These are phyloP conservation scores for Xylaria sp. DNA, from an alignment of 2,329 filamentous ascomycete species.

Conservation along the genomic window DNA sequence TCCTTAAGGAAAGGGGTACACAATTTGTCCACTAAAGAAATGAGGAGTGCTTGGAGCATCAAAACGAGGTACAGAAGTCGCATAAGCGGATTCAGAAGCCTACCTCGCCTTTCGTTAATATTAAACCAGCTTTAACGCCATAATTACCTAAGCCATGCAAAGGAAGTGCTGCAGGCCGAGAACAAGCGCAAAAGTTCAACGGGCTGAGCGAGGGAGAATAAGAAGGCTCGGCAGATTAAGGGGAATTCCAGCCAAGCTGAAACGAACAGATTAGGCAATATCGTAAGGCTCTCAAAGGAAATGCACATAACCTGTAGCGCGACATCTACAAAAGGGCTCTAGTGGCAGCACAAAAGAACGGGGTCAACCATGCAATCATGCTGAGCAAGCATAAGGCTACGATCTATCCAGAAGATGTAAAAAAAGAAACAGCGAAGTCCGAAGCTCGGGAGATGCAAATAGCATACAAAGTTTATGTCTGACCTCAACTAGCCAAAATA, in stretches of 20 bases:
- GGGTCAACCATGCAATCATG: neutral
- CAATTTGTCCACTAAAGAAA: neutral
- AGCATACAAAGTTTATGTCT: neutral
- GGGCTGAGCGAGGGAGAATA: neutral
- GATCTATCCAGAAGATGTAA: neutral
- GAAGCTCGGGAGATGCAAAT: neutral
- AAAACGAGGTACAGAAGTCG: slow-evolving; percentile 4
- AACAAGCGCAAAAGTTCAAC: neutral
- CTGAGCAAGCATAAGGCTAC: slow-evolving; percentile 4
- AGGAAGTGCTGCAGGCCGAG: neutral
- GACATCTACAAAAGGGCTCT: neutral
- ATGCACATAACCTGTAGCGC: neutral
- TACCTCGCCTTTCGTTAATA: neutral
- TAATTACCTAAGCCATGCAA: neutral
- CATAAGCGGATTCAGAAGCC: neutral
- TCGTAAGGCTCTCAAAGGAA: slow-evolving; percentile 9
- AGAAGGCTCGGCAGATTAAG: slow-evolving; percentile 8
- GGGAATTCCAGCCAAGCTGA: slow-evolving; percentile 4
- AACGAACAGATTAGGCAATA: slow-evolving; percentile 18
- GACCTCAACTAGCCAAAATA: neutral
- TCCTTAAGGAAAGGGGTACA: slow-evolving; percentile 6
- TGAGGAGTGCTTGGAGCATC: neutral
- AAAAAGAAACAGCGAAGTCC: neutral
- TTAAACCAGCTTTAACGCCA: slow-evolving; percentile 14
- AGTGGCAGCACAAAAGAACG: slow-evolving; percentile 11